These are phyloP conservation scores for Trametes versicolor DNA, from an alignment of 1,284 basidiomycete species.

Conservation along the genomic window DNA sequence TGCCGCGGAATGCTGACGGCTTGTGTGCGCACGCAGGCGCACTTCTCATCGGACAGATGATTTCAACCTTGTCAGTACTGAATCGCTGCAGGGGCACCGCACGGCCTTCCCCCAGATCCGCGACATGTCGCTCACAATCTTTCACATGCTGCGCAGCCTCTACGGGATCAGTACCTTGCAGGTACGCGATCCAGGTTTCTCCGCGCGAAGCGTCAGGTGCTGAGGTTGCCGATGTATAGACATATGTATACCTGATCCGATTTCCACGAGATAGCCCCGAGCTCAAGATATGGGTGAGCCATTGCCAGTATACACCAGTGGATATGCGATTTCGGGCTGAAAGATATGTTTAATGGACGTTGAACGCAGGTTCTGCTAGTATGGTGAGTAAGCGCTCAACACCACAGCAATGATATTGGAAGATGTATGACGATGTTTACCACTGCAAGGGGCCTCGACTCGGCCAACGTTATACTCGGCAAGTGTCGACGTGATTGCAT, in stretches of 20 bases:
- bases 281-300: slow-evolving; percentile 33
- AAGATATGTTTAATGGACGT: not conserved
- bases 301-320: not conserved
- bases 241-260: slow-evolving; percentile 37
- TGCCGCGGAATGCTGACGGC: not conserved
- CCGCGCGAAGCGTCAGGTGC: slow-evolving; percentile 6
- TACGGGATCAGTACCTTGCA: slow-evolving; percentile 36
- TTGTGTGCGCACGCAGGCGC: slow-evolving; percentile 23
- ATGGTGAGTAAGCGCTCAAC: slow-evolving; percentile 20
- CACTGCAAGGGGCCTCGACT: slow-evolving; percentile 26
- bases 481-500: not conserved
- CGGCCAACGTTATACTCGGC: slow-evolving; percentile 33
- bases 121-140: slow-evolving; percentile 3
- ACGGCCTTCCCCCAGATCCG: not conserved
- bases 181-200: slow-evolving; percentile 23
- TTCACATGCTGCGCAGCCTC: slow-evolving; percentile 15
- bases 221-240: slow-evolving; percentile 23
- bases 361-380: slow-evolving; percentile 27
- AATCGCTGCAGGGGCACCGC: not conserved
- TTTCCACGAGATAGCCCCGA: slow-evolving; percentile 37
- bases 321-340: not conserved
- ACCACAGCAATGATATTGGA: too few species aligned
- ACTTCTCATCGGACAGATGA: slow-evolving; percentile 36
- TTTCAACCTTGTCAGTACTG: slow-evolving; percentile 32
- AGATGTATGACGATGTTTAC: not conserved